Percentiles rank a stretch among this genome's conserved stretches.
These are phyloP conservation scores for Prunus persica DNA, from an alignment of 306 rosid genomes.

Conservation along the genomic window Prunus_persica_NCBIv2 NC_034009.1:37807001-37807500, in stretches of 20 bases:
- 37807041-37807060: background rate
- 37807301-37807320: conserved; percentile 41
- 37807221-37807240: background rate
- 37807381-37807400: conserved; percentile 1
- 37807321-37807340: conserved; percentile 23
- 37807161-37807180: conserved; percentile 32
- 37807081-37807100: conserved; percentile 38
- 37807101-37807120: conserved; percentile 29
- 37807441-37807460: background rate
- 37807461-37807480: background rate
- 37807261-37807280: conserved; percentile 48
- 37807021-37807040: conserved; percentile 19
- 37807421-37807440: background rate
- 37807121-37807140: conserved; percentile 3
- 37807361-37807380: conserved; percentile 1
- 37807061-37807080: background rate
- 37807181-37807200: background rate
- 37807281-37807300: conserved; percentile 57
- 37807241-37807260: conserved; percentile 17
- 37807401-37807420: background rate
- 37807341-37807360: conserved; percentile 4
- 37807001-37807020: background rate
- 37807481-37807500: conserved; percentile 5
- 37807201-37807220: background rate
- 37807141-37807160: conserved; percentile 32